Evolutionary conservation across 1,139 yeast genomes (phyloP).

Genomic region (Magnusiomyces magnusii): DNA sequence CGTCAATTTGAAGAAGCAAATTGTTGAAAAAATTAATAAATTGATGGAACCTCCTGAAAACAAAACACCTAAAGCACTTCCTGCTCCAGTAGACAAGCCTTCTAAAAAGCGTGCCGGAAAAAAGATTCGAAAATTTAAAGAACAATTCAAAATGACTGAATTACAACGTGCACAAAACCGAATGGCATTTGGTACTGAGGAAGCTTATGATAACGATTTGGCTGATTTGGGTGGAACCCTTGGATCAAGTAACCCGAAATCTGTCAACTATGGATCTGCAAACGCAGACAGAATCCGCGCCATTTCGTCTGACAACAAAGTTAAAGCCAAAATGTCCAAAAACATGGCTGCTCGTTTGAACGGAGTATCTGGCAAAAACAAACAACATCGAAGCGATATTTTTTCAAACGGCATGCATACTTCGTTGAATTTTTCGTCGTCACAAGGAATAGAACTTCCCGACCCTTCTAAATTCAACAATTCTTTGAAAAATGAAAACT

Average conservation of each 20-base stretch:
- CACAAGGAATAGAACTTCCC: constrained; percentile 30
- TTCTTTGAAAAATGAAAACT: constrained; percentile 7
- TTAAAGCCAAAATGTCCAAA: constrained; percentile 32
- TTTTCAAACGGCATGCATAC: constrained; percentile 27
- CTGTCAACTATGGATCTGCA: constrained; percentile 22
- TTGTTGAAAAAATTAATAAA: constrained; percentile 58
- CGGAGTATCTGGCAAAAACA: constrained; percentile 10
- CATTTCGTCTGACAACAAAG: constrained; percentile 31
- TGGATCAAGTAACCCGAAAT: constrained; percentile 21
- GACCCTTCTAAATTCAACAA: constrained; percentile 22
- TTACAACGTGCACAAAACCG: constrained; percentile 76
- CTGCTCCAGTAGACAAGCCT: constrained; percentile 70
- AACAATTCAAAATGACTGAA: constrained; percentile 74
- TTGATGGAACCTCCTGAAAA: constrained; percentile 72
- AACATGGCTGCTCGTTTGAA: constrained; percentile 28
- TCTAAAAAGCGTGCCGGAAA: constrained; percentile 86
- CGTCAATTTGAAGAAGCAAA: constrained; percentile 48
- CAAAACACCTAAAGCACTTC: constrained; percentile 63
- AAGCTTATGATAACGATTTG: constrained; percentile 49
- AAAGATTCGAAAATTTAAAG: constrained; percentile 69
- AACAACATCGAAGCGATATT: background rate
- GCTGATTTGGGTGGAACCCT: constrained; percentile 57
- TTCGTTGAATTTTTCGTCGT: constrained; percentile 28
- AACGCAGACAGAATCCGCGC: constrained; percentile 26
- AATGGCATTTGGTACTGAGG: constrained; percentile 73